Evolutionary conservation across 23 red algal species (phyloP), one percentile per base, ranked within the genome.

Genomic region (Gracilaria gracilis): DNA sequence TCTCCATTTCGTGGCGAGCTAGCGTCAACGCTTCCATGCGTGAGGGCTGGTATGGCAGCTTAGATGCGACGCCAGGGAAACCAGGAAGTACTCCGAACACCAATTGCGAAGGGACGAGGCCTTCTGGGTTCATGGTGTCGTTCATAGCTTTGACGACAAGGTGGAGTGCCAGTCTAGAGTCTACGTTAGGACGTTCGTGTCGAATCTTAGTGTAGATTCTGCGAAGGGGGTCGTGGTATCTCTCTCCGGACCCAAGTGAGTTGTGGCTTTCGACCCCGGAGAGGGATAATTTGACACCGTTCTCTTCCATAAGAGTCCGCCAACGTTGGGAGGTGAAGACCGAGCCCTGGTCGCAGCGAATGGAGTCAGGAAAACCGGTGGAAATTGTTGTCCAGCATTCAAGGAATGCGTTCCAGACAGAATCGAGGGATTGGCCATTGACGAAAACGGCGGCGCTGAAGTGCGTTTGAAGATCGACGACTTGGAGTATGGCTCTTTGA

Each of bases 331-430:
- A 75, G 3, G 62, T 87, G 40, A 87, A 87, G 15, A 50, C 62
- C 2, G 62, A 74, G 16, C 83, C 83, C n/a, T 74, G 25, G 32
- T 87, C 62, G 37, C 36, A 40, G 11, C 46, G 16, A 27, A 87
- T 87, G 2, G 17, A 47, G 42, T 87, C 37, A 2, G 65, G 65
- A 39, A 46, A 44, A 32, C 62, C 83, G 4, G 57, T 75, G 39
- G 51, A 87, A 23, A 75, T 38, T 2, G 9, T 47, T 4, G 47
- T 38, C 83, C 83, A 87, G 33, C 83, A 70, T 21, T 74, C 65
- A 14, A 87, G 8, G 36, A 87, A 75, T 37, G 83, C 83, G 23
- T 87, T 51, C 62, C 34, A 87, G 20, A 72, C 83, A 15, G 57
- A 62, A 40, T 72, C 32, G 9, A 9, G 25, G 12, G 65, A 46